Evolutionary conservation across 768 basidiomycete genomes (phyloP).

Genomic region (Tricholoma sp.): DNA sequence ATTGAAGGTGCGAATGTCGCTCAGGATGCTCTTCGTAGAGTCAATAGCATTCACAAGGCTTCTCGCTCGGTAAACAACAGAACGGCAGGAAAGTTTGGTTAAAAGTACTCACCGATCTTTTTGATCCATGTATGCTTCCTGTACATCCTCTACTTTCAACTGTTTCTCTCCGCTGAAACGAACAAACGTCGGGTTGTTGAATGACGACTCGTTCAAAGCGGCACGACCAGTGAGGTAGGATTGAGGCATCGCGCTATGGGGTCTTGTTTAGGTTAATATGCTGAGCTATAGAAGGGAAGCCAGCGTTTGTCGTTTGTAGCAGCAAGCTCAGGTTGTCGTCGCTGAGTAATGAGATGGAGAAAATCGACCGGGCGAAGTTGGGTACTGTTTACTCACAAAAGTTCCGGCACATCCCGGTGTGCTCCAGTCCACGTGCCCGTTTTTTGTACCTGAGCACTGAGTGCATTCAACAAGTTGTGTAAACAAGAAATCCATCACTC

Average conservation of each 20-base stretch:
- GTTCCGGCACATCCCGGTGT: background rate
- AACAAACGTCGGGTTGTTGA: slow-evolving; percentile 24
- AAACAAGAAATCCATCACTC: no score
- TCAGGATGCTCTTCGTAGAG: slow-evolving; percentile 61
- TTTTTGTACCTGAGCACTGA: no score
- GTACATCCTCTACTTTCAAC: slow-evolving; percentile 63
- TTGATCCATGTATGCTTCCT: slow-evolving; percentile 70
- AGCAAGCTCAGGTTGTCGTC: slow-evolving; percentile 7
- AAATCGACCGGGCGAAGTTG: slow-evolving; percentile 8
- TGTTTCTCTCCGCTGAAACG: slow-evolving; percentile 33
- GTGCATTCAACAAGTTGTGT: no score
- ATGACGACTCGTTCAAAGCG: slow-evolving; percentile 21
- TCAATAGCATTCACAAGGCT: slow-evolving; percentile 80
- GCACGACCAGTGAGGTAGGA: slow-evolving; percentile 32
- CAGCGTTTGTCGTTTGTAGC: slow-evolving; percentile 1
- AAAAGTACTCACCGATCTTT: slow-evolving; percentile 60
- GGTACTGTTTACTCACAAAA: background rate
- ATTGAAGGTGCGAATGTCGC: slow-evolving; percentile 75
- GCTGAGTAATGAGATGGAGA: background rate
- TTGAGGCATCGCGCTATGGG: slow-evolving; percentile 33
- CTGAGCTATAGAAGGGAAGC: slow-evolving; percentile 2
- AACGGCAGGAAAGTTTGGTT: background rate
- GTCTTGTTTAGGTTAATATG: slow-evolving; percentile 1
- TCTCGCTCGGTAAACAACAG: slow-evolving; percentile 8
- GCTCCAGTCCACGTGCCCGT: background rate